Evolutionary conservation across 192 early-diverging fungal species (phyloP), one percentile per base, ranked within the genome.

Genomic region (Podila epicladia): DNA sequence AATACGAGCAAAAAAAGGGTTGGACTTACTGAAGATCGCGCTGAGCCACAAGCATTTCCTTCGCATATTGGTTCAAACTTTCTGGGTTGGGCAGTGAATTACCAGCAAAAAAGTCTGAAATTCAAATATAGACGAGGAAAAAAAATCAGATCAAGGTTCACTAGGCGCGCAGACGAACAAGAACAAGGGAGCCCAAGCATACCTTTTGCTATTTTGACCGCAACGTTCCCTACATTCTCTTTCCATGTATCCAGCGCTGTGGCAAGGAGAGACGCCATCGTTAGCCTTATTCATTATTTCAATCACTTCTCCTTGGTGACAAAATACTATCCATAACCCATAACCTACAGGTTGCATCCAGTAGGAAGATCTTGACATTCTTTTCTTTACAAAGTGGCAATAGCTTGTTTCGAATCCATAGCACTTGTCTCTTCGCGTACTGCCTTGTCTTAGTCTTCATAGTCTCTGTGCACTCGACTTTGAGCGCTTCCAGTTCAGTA

Each of bases 391-490:
- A 89, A n/a, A 74, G 82, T 65, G 68, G 86, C 45, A 91, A 61
- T 26, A 96, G 76, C 58, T 93, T 94, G 74, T 96, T 96, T 24
- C 85, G 84, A 31, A 97, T 94, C 95, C 95, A 97, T 15, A 85
- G 83, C 0, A 95, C 85, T 73, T 97, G 95, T 38, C 89, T 76
- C 51, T 92, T 88, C 20, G 97, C 95, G 79, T 99, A 99, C 53
- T 93, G 89, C 29, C 96, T 82, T n/a, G 96, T 99, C 7, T 87
- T 90, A 7, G 80, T 75, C 76, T 97, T 98, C 96, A 99, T 98
- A 1, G 82, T 83, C 57, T 95, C 93, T 28, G 94, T 76, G 24
- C 92, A 92, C 11, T 88, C 75, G 4, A 32, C 9, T 45, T 86
- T 87, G 17, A 93, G 82, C 11, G 53, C 22, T 19, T 87, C 84